These are phyloP conservation scores for Fermentozyma sake DNA, from an alignment of 1,139 yeast species.

Conservation along the genomic window DNA sequence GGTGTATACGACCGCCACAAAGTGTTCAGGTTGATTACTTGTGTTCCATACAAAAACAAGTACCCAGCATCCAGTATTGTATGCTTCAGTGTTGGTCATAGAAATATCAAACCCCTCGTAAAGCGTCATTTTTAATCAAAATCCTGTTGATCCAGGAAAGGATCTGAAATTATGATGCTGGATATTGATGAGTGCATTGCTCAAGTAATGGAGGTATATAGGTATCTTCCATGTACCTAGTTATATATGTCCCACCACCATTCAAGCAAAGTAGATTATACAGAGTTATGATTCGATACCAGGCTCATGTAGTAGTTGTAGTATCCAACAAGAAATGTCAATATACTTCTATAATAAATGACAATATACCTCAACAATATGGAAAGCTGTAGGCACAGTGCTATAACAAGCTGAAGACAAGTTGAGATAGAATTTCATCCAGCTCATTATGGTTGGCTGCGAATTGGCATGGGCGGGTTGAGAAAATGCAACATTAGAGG, in stretches of 20 bases:
- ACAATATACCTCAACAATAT: conserved; percentile 9
- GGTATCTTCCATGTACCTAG: conserved; percentile 14
- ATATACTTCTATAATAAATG: conserved; percentile 12
- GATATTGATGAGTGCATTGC: conserved; percentile 13
- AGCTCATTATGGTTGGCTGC: conserved; percentile 50
- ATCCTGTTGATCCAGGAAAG: conserved; percentile 53
- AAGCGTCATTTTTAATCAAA: conserved; percentile 43
- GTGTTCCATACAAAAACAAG: conserved; percentile 32
- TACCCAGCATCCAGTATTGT: conserved; percentile 48
- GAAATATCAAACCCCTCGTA: conserved; percentile 49
- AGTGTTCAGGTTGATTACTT: conserved; percentile 44
- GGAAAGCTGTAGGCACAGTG: conserved; percentile 39
- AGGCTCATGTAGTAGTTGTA: conserved; percentile 14
- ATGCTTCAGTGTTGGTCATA: conserved; percentile 47
- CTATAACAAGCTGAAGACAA: conserved; percentile 40
- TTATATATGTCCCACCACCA: conserved; percentile 11
- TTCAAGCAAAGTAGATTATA: conserved; percentile 9
- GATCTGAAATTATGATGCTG: conserved; percentile 34
- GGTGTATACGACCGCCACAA: conserved; percentile 47
- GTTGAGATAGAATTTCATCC: conserved; percentile 44
- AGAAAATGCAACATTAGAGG: conserved; percentile 46
- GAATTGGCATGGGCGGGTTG: conserved; percentile 39
- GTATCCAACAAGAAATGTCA: conserved; percentile 11
- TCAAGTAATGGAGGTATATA: conserved; percentile 12
- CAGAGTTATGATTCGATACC: conserved; percentile 9